Percentiles rank a stretch among this genome's conserved stretches.
phyloP scores from a whole-genome alignment of 805 yeast species.

The Candida broadrunensis region DNA sequence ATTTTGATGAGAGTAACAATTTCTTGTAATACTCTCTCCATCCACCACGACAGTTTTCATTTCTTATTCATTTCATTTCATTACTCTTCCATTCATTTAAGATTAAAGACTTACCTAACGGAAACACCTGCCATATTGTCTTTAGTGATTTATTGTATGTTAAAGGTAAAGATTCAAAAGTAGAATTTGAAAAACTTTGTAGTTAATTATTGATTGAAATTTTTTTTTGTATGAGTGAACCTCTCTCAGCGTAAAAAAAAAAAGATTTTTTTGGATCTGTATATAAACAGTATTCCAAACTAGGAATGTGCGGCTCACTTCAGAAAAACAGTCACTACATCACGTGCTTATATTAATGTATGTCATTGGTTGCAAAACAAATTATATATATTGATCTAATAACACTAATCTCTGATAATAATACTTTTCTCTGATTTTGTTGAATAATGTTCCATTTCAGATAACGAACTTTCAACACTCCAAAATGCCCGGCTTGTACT shows the following conservation, averaged over 20 bases:
- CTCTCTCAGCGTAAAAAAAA: no score
- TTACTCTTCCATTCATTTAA: neutral
- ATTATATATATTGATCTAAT: neutral
- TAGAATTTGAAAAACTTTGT: neutral
- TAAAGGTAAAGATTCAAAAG: slow-evolving; percentile 8
- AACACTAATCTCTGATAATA: neutral
- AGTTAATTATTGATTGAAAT: neutral
- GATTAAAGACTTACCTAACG: slow-evolving; percentile 74
- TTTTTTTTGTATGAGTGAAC: slow-evolving; percentile 1
- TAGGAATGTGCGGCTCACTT: slow-evolving; percentile 2
- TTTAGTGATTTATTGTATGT: slow-evolving; percentile 15
- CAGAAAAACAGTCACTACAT: slow-evolving; percentile 24
- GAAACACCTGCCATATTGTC: slow-evolving; percentile 94
- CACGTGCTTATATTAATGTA: slow-evolving; percentile 26
- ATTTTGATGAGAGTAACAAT: neutral
- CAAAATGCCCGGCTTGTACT: slow-evolving; percentile 15
- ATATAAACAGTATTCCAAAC: no score
- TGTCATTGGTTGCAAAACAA: slow-evolving; percentile 1
- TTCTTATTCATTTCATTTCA: neutral
- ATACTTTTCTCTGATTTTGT: neutral
- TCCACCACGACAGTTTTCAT: slow-evolving; percentile 22
- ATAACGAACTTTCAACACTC: slow-evolving; percentile 22
- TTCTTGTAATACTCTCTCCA: slow-evolving; percentile 12
- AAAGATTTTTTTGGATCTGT: no score
- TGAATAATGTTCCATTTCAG: slow-evolving; percentile 29